Evolutionary conservation across 305 asterid species (phyloP).

Genomic region (Fraxinus baroniana): DNA sequence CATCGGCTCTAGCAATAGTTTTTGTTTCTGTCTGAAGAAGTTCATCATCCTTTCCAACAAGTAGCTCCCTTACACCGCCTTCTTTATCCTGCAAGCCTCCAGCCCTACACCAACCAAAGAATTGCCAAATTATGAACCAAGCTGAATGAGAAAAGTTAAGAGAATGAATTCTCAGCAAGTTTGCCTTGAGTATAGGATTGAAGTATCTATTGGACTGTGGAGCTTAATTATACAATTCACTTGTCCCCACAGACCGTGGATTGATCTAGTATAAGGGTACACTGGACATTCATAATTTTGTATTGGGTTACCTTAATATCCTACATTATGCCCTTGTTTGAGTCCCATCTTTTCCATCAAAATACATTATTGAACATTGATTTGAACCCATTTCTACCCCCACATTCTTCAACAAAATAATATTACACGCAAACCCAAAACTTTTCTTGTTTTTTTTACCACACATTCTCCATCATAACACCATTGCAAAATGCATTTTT

Average conservation of each 20-base stretch:
- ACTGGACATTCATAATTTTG: background rate
- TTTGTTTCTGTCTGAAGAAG: conserved; percentile 77
- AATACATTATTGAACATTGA: too few relatives aligned
- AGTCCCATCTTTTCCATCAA: too few relatives aligned
- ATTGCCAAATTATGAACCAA: background rate
- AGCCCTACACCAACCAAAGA: conserved; percentile 53
- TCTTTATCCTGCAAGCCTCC: conserved; percentile 93
- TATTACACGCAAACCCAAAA: too few relatives aligned
- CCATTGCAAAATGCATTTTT: too few relatives aligned
- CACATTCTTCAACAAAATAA: too few relatives aligned
- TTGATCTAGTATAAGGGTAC: background rate
- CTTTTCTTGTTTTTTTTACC: too few relatives aligned
- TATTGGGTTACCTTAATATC: background rate
- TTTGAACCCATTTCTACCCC: too few relatives aligned
- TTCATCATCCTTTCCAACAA: conserved; percentile 86
- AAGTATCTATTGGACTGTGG: background rate
- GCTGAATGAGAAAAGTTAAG: background rate
- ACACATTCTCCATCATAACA: too few relatives aligned
- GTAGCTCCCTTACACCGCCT: conserved; percentile 76
- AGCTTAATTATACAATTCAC: background rate
- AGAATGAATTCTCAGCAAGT: conserved; percentile 19
- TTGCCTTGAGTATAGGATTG: background rate
- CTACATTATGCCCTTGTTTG: background rate
- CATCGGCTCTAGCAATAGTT: conserved; percentile 74
- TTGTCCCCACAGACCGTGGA: background rate